Percentiles rank a stretch among this genome's conserved stretches.
phyloP scores from a whole-genome alignment of 495 filamentous ascomycete genomes.

The Aspergillus mulundensis region DNA sequence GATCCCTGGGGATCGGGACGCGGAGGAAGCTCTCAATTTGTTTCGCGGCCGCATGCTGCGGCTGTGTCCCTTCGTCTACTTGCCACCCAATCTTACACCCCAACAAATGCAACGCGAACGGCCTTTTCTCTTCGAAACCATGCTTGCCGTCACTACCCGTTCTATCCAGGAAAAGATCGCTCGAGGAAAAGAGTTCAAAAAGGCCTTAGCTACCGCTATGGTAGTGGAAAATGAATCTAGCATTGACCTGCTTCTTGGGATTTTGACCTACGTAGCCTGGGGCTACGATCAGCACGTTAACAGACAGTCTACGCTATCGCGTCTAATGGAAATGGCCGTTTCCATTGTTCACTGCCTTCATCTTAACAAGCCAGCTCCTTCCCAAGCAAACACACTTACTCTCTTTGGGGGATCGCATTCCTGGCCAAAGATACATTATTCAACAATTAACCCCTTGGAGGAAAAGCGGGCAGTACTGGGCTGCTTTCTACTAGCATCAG shows the following conservation, averaged over 20 bases:
- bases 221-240: slow-evolving; percentile 38
- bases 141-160: slow-evolving; percentile 32
- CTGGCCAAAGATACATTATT: slow-evolving; percentile 8
- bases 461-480: slow-evolving; percentile 44
- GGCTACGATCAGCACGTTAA: slow-evolving; percentile 19
- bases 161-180: slow-evolving; percentile 27
- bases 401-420: not conserved
- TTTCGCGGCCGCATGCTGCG: slow-evolving; percentile 36
- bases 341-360: slow-evolving; percentile 47
- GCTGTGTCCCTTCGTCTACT: slow-evolving; percentile 35
- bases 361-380: slow-evolving; percentile 39
- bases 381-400: slow-evolving; percentile 21
- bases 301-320: slow-evolving; percentile 22
- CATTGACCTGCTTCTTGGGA: slow-evolving; percentile 46
- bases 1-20: not conserved
- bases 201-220: slow-evolving; percentile 36
- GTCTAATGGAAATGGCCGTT: slow-evolving; percentile 44
- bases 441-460: too few species aligned
- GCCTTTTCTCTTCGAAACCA: slow-evolving; percentile 46
- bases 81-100: slow-evolving; percentile 24
- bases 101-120: slow-evolving; percentile 31
- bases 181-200: slow-evolving; percentile 29
- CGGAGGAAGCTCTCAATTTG: slow-evolving; percentile 25
- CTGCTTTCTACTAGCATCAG: slow-evolving; percentile 43
- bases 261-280: slow-evolving; percentile 41